Percentiles rank a stretch among this genome's conserved stretches.
Conservation (phyloP, 2,329 filamentous ascomycete genomes). For the Xylariomycetidae sp. region DNA sequence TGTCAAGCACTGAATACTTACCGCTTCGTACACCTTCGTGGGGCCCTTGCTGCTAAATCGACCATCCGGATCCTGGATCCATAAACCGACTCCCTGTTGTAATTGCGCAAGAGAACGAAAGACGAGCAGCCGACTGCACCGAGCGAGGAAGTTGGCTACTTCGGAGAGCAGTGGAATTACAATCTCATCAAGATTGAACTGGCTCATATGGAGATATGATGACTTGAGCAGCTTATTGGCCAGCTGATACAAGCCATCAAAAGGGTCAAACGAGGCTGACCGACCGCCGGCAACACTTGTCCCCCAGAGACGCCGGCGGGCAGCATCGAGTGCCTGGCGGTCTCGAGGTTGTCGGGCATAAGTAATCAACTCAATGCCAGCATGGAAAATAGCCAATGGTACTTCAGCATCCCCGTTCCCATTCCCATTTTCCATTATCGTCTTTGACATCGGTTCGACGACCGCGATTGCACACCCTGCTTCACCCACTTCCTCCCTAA, state of each 20-base stretch:
- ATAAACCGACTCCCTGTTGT: conserved; percentile 57
- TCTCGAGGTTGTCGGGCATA: conserved; percentile 53
- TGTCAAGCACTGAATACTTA: conserved; percentile 30
- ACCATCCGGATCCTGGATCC: conserved; percentile 56
- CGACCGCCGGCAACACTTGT: conserved; percentile 37
- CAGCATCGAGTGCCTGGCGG: conserved; percentile 59
- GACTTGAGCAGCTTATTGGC: conserved; percentile 46
- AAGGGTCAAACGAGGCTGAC: conserved; percentile 52
- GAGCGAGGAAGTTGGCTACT: conserved; percentile 46
- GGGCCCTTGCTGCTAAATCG: conserved; percentile 37
- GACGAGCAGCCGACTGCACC: conserved; percentile 45
- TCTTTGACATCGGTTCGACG: conserved; percentile 65
- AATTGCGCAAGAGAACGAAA: conserved; percentile 53
- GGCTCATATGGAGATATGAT: conserved; percentile 46
- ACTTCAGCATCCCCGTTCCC: conserved; percentile 13
- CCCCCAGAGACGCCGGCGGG: conserved; percentile 63
- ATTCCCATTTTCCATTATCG: conserved; percentile 36
- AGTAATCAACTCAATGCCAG: conserved; percentile 39
- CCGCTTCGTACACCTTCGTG: conserved; percentile 36
- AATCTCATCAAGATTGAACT: conserved; percentile 31
- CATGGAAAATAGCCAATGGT: conserved; percentile 27
- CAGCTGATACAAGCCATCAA: conserved; percentile 61
- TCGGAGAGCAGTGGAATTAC: conserved; percentile 48
- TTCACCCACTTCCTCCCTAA: conserved; percentile 61
- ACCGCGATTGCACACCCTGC: conserved; percentile 61